Percentiles rank a stretch among this genome's conserved stretches.
These are phyloP conservation scores for Zygoascus ofunaensis DNA, from an alignment of 805 yeast genomes.

Conservation along the genomic window DNA sequence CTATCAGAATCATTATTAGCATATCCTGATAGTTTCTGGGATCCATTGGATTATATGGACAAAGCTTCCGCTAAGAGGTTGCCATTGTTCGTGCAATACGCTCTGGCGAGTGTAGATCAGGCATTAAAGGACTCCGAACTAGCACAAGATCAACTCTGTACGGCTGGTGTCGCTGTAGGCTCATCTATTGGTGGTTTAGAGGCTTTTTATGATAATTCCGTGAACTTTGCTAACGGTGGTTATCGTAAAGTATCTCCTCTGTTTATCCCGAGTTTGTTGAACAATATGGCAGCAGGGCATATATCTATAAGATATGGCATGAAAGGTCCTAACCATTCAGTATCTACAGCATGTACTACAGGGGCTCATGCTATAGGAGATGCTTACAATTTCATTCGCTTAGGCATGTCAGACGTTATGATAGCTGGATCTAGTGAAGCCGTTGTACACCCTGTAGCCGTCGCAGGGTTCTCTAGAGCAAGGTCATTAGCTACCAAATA, in stretches of 20 bases:
- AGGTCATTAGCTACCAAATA: conserved; percentile 60
- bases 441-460: conserved; percentile 72
- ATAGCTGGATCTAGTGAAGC: conserved; percentile 94
- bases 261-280: conserved; percentile 71
- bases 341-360: conserved; percentile 94
- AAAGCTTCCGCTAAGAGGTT: conserved; percentile 47
- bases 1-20: not conserved
- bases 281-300: conserved; percentile 93
- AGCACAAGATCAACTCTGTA: conserved; percentile 15
- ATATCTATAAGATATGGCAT: conserved; percentile 70
- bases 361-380: conserved; percentile 93
- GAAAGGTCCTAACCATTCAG: conserved; percentile 81
- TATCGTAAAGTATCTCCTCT: conserved; percentile 73
- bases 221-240: conserved; percentile 40
- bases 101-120: conserved; percentile 64
- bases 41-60: conserved; percentile 41
- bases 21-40: conserved; percentile 32
- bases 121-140: conserved; percentile 49
- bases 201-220: conserved; percentile 57
- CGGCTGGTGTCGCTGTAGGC: conserved; percentile 70
- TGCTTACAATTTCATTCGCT: conserved; percentile 68
- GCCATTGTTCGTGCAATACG: conserved; percentile 70
- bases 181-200: conserved; percentile 86
- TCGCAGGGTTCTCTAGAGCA: conserved; percentile 88
- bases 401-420: conserved; percentile 77